Evolutionary conservation across 371 early-diverging fungal genomes (phyloP).

Genomic region (Chytridiales sp.): DNA sequence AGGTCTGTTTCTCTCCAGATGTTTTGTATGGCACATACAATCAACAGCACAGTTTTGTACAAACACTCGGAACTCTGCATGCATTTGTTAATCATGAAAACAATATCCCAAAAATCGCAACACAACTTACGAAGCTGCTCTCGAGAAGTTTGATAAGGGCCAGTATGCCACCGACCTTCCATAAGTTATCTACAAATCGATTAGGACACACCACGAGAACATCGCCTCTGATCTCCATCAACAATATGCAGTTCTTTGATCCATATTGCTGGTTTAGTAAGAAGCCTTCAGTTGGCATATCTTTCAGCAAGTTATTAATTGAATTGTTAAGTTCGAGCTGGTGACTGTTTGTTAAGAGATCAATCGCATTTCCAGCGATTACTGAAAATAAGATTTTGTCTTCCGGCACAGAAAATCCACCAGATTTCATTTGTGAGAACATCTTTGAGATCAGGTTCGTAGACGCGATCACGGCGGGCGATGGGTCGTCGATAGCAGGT

Average conservation of each 20-base stretch:
- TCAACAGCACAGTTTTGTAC: slow-evolving; percentile 56
- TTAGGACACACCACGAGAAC: slow-evolving; percentile 51
- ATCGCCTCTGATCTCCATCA: slow-evolving; percentile 47
- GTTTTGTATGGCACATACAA: slow-evolving; percentile 64
- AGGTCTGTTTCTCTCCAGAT: slow-evolving; percentile 74
- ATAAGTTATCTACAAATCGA: slow-evolving; percentile 61
- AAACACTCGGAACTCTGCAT: slow-evolving; percentile 55
- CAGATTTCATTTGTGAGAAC: neutral
- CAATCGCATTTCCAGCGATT: slow-evolving; percentile 58
- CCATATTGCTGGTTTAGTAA: too few relatives aligned
- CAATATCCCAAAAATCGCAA: too few relatives aligned
- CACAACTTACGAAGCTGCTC: slow-evolving; percentile 57
- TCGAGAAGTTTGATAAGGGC: slow-evolving; percentile 64
- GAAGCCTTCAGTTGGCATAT: too few relatives aligned
- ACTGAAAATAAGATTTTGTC: slow-evolving; percentile 66
- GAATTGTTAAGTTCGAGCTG: too few relatives aligned
- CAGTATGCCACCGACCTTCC: slow-evolving; percentile 73
- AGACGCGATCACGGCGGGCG: neutral
- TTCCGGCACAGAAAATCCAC: slow-evolving; percentile 33
- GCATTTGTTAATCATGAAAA: slow-evolving; percentile 9
- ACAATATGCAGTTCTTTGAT: too few relatives aligned
- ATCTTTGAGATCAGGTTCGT: slow-evolving; percentile 5
- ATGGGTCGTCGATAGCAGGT: too few relatives aligned
- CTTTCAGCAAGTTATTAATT: too few relatives aligned
- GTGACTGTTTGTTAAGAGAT: too few relatives aligned